These are phyloP conservation scores for Boletellus sp. DNA, from an alignment of 768 basidiomycete genomes.

Conservation along the genomic window DNA sequence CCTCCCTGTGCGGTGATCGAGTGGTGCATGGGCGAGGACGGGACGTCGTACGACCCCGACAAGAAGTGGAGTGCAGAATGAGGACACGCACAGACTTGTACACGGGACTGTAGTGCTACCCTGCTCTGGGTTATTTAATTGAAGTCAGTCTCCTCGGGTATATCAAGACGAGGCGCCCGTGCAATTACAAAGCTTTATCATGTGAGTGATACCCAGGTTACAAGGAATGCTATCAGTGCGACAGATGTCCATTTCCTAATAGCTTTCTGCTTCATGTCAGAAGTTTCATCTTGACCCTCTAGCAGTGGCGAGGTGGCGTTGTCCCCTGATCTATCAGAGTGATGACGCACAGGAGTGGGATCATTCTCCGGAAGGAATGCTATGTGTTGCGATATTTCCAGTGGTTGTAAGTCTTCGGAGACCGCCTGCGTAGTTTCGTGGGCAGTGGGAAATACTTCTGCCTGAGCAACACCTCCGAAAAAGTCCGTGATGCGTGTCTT, in stretches of 20 bases:
- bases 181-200: conserved; percentile 8
- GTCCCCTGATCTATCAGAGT: neutral
- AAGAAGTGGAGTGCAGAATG: conserved; percentile 24
- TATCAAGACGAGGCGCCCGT: neutral
- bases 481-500: conserved; percentile 74
- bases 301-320: neutral
- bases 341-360: neutral
- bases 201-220: conserved; percentile 27
- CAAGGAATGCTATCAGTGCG: conserved; percentile 21
- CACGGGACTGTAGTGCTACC: neutral
- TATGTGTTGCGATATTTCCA: neutral
- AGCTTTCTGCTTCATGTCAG: conserved; percentile 22
- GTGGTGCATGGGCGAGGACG: conserved; percentile 61
- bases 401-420: neutral
- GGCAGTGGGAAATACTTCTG: conserved; percentile 51
- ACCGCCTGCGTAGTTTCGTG: neutral
- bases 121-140: neutral
- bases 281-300: conserved; percentile 2
- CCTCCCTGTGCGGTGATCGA: conserved; percentile 55
- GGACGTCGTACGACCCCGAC: conserved; percentile 38
- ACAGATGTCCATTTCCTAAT: conserved; percentile 30
- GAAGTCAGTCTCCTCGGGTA: neutral
- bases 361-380: neutral
- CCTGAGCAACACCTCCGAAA: conserved; percentile 84
- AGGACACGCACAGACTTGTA: neutral